Percentiles rank a stretch among this genome's conserved stretches.
Evolutionary conservation across 2,329 filamentous ascomycete genomes (phyloP).

Genomic region (Talaromyces sp.): DNA sequence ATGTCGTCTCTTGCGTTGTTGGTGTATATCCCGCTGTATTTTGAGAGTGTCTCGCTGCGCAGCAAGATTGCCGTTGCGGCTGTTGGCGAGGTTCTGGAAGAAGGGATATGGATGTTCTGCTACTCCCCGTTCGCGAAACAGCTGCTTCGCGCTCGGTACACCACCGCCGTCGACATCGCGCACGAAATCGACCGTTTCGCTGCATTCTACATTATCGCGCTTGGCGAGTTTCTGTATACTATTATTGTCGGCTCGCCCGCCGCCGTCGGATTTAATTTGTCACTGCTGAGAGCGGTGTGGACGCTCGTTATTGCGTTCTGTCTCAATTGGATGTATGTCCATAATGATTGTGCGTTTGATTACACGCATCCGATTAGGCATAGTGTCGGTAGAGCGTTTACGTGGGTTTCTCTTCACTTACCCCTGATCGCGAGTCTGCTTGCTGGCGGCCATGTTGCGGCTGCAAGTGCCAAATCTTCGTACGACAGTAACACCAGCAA

Average conservation of each 20-base stretch:
- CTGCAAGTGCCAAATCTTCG: slow-evolving; percentile 35
- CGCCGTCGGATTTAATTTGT: slow-evolving; percentile 46
- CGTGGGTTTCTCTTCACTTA: slow-evolving; percentile 48
- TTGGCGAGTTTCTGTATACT: slow-evolving; percentile 52
- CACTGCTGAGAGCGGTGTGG: slow-evolving; percentile 49
- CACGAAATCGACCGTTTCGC: slow-evolving; percentile 54
- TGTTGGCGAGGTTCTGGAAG: slow-evolving; percentile 45
- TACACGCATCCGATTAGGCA: slow-evolving; percentile 49
- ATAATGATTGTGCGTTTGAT: slow-evolving; percentile 48
- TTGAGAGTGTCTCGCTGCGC: slow-evolving; percentile 42
- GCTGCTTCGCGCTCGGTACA: slow-evolving; percentile 45
- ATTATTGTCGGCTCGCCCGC: slow-evolving; percentile 51
- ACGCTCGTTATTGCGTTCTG: slow-evolving; percentile 53
- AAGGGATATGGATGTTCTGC: slow-evolving; percentile 47
- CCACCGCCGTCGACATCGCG: slow-evolving; percentile 51
- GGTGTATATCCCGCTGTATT: slow-evolving; percentile 47
- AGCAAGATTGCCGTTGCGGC: slow-evolving; percentile 47
- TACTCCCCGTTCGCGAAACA: slow-evolving; percentile 48
- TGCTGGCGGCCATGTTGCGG: slow-evolving; percentile 51
- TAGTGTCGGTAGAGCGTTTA: slow-evolving; percentile 47
- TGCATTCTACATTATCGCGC: slow-evolving; percentile 54
- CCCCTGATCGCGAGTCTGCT: slow-evolving; percentile 48
- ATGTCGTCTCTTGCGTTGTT: slow-evolving; percentile 46
- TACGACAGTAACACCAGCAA: background rate
- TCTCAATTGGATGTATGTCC: slow-evolving; percentile 53